Base-by-base conservation (phyloP, 1,139 yeast genomes). In the Debaryomyces udenii region DNA sequence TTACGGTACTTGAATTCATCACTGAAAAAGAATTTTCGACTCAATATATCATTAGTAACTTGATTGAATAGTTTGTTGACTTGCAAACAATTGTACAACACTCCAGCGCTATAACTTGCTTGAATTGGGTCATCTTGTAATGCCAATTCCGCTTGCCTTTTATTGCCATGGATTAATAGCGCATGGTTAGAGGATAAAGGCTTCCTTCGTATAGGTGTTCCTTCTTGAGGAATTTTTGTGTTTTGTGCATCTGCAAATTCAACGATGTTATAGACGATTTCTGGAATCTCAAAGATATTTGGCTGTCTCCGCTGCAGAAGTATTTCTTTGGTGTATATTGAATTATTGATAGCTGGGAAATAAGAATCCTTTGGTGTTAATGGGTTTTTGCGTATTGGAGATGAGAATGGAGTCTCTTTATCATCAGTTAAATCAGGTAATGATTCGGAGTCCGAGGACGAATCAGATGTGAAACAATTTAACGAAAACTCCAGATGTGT, bases 271-370 rank as follows among this genome's bases (percentile, higher is more conserved):
- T 74, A 64, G 14, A 89, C 70, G 42, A 90, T 83, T 59, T 90
- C 96, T 0, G 96, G 96, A 14, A 85, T 81, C 39, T 72, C 71
- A 55, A 89, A 84, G 4, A 89, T 84, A 16, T 68, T 65, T 42
- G 75, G 78, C 14, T 28, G 31, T 3, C 3, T 5, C 6, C 23
- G 13, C n/a, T 11, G 31, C 15, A 15, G 22, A n/a, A 17, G 5
- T 15, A 22, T 9, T 10, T n/a, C 15, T 15, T 31, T 18, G 13
- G 27, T 23, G 6, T 9, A 9, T 1, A 7, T 23, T 10, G 9
- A 6, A 10, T 26, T 26, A 3, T 15, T 7, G 17, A 29, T n/a
- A 26, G 18, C 16, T 6, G 30, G 11, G 16, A 16, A 34, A 11
- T 23, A 34, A 6, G 37, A 26, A 26, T 34, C 15, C 5, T 27